A percentile compares a stretch with the other conserved stretches of the same genome.
phyloP scores from a whole-genome alignment of 305 asterid species.

The Salvia sclarea region DNA sequence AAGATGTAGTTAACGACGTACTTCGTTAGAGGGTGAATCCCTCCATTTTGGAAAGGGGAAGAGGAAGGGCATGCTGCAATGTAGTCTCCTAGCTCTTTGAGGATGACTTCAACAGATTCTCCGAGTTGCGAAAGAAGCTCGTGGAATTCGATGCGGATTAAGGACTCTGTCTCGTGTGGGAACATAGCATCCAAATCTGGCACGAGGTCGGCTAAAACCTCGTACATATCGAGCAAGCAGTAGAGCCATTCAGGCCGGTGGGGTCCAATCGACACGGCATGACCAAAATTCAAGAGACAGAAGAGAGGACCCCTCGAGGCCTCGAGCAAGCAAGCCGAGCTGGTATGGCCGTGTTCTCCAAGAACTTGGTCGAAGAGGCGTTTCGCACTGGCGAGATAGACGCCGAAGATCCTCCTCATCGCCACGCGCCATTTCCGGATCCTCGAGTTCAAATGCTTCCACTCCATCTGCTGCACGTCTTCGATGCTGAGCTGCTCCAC shows the following conservation, averaged over 20 bases:
- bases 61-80: constrained; percentile 45
- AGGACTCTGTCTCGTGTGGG: constrained; percentile 38
- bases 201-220: constrained; percentile 42
- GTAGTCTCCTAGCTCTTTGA: constrained; percentile 44
- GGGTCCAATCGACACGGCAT: constrained; percentile 62
- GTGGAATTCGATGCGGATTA: constrained; percentile 47
- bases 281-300: constrained; percentile 64
- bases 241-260: constrained; percentile 61
- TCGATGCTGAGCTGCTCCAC: constrained; percentile 54
- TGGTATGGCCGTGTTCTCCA: constrained; percentile 39
- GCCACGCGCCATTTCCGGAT: constrained; percentile 64
- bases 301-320: constrained; percentile 52
- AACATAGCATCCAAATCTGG: constrained; percentile 48
- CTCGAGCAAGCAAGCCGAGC: constrained; percentile 50
- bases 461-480: constrained; percentile 70
- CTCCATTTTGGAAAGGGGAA: constrained; percentile 50
- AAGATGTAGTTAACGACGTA: constrained; percentile 68
- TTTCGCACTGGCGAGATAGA: constrained; percentile 49
- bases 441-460: constrained; percentile 50
- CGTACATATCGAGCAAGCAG: constrained; percentile 68
- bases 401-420: constrained; percentile 40
- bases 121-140: constrained; percentile 48
- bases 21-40: constrained; percentile 57
- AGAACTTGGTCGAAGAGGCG: constrained; percentile 58
- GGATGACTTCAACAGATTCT: constrained; percentile 46